Conservation (phyloP, 805 yeast genomes). For the Hagleromyces aurorensis region DNA sequence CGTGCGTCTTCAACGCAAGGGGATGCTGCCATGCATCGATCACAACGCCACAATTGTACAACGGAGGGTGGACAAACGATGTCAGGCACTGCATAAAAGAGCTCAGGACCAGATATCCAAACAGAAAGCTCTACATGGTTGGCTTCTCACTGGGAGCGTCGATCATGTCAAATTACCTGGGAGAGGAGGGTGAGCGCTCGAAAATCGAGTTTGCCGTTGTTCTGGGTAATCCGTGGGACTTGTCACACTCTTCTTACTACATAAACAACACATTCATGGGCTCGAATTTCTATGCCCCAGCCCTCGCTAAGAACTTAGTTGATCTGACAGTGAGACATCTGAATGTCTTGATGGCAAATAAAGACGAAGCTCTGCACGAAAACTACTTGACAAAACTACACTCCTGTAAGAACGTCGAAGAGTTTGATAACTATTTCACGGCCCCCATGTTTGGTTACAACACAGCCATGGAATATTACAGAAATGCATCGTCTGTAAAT, state of each 20-base stretch:
- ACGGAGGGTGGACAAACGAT: constrained; percentile 68
- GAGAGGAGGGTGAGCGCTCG: constrained; percentile 46
- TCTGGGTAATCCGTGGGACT: constrained; percentile 70
- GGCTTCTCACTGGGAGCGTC: constrained; percentile 81
- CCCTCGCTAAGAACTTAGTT: constrained; percentile 42
- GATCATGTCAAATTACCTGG: constrained; percentile 62
- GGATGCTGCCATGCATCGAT: constrained; percentile 69
- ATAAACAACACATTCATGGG: constrained; percentile 40
- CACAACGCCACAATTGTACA: constrained; percentile 62
- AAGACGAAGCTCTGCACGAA: constrained; percentile 11
- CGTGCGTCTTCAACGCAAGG: constrained; percentile 61
- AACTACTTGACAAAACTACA: constrained; percentile 21
- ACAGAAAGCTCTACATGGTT: constrained; percentile 56
- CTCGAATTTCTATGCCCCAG: constrained; percentile 39
- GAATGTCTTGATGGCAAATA: constrained; percentile 31
- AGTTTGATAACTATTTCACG: constrained; percentile 62
- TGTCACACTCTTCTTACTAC: constrained; percentile 40
- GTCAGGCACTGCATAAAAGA: constrained; percentile 47
- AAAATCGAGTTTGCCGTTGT: constrained; percentile 48
- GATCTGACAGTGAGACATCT: constrained; percentile 38
- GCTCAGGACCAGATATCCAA: constrained; percentile 45
- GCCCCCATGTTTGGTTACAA: constrained; percentile 59
- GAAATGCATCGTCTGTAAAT: constrained; percentile 49
- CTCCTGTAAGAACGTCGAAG: constrained; percentile 32
- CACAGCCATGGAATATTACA: constrained; percentile 57